These are phyloP conservation scores for Erythrophleum ivorense DNA, from an alignment of 331 rosid genomes.

Conservation along the genomic window DNA sequence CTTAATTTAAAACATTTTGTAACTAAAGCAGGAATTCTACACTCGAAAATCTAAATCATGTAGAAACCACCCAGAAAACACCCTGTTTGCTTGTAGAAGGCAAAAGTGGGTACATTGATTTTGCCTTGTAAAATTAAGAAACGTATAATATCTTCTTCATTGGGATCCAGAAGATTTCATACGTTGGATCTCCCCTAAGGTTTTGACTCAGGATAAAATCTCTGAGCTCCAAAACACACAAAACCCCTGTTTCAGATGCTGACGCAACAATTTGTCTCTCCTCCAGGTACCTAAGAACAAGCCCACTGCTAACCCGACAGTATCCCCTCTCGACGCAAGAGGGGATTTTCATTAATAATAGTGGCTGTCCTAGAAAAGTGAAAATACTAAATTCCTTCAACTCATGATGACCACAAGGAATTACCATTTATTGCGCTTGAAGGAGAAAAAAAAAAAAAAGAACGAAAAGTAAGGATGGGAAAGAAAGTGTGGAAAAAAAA, in stretches of 20 bases:
- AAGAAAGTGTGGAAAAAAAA: background rate
- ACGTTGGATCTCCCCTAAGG: constrained; percentile 40
- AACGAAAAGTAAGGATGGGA: background rate
- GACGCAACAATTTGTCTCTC: constrained; percentile 33
- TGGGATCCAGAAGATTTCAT: constrained; percentile 43
- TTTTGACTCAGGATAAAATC: background rate
- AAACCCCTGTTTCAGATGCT: constrained; percentile 27
- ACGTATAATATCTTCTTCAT: constrained; percentile 13
- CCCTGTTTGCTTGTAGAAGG: constrained; percentile 25
- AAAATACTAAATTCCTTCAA: background rate
- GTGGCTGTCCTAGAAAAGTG: background rate
- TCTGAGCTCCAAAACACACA: constrained; percentile 10
- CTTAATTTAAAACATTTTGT: background rate
- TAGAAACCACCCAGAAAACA: background rate
- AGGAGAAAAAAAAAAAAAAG: background rate
- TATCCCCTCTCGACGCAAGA: constrained; percentile 30
- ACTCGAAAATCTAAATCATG: background rate
- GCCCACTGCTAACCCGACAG: constrained; percentile 16
- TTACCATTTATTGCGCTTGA: background rate
- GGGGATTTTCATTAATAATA: constrained; percentile 20
- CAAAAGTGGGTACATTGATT: constrained; percentile 9
- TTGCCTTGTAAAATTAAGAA: constrained; percentile 4
- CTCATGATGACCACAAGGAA: background rate
- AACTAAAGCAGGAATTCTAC: background rate
- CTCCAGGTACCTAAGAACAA: constrained; percentile 7